Evolutionary conservation across 169 alveolate genomes (phyloP), one percentile per base, ranked within the genome.

Genomic region (Eimeria tenella): DNA sequence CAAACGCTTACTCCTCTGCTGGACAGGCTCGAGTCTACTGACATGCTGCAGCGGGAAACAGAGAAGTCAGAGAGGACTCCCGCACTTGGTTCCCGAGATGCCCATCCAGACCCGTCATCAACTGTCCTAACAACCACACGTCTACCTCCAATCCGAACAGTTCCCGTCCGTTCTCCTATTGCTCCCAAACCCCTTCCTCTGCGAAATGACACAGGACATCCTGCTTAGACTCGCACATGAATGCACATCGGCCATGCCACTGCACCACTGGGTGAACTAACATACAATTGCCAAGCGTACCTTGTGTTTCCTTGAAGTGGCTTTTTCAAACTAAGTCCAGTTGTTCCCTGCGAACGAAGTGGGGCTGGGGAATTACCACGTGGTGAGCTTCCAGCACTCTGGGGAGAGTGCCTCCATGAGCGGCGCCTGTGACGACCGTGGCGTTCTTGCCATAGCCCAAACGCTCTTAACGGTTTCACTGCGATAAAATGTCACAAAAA

Each of bases 1-100:
- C 91, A 84, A 23, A 84, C 91, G 65, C 91, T 84, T 62, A 84
- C 91, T 23, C 91, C 91, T 4, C 91, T 75, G 81, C 91, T 84
- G 5, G 91, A 84, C 21, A 84, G 68, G 15, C 79, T 84, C 53
- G 91, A 84, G 19, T 84, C 91, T 53, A 84, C 91, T 3, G 91
- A 84, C 91, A 84, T 84, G 25, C 91, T 84, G 79, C 91, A 84
- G 13, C 91, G 91, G 53, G 91, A 84, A n/a, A 84, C 60, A 15
- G 91, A 84, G 21, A 84, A 84, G 19, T 84, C 91, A 4, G 91
- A 84, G 19, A 84, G 25, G 70, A 75, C 91, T 4, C 91, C 91
- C 25, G 91, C 79, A 21, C 91, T 62, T 49, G 91, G 91, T 50
- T 84, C 91, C 50, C 79, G 91, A 84, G 91, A 84, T 19, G 91